Percentiles rank a stretch among this genome's conserved stretches.
Evolutionary conservation across 2,329 filamentous ascomycete genomes (phyloP).

Genomic region (Davidsoniella eucalypti): DNA sequence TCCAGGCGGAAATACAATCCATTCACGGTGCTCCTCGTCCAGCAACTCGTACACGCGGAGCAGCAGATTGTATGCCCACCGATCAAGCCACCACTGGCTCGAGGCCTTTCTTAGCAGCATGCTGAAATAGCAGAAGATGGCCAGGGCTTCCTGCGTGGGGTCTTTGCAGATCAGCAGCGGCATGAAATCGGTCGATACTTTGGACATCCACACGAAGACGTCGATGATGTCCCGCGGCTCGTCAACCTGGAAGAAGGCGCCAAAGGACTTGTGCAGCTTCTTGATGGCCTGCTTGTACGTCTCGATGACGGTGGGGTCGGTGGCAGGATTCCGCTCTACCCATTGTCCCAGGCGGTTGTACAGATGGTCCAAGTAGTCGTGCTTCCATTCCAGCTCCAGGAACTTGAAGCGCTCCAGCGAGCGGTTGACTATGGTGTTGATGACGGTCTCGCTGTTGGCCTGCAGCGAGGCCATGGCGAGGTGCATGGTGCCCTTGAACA

Average conservation of each 20-base stretch:
- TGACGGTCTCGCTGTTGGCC: constrained; percentile 3
- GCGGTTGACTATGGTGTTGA: constrained; percentile 13
- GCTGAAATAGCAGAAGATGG: constrained; percentile 22
- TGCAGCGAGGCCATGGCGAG: constrained; percentile 8
- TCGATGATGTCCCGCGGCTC: constrained; percentile 21
- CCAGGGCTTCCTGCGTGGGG: constrained; percentile 19
- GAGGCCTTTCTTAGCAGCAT: constrained; percentile 20
- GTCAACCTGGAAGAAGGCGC: constrained; percentile 13
- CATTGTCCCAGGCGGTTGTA: constrained; percentile 15
- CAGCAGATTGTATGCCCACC: constrained; percentile 22
- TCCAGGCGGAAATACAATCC: constrained; percentile 17
- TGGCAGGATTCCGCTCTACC: constrained; percentile 2
- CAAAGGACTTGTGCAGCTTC: constrained; percentile 21
- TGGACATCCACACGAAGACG: constrained; percentile 25
- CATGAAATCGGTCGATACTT: constrained; percentile 21
- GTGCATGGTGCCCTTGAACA: constrained; percentile 8
- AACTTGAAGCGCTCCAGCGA: constrained; percentile 11
- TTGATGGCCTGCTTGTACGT: constrained; percentile 20
- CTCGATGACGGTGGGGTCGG: constrained; percentile 12
- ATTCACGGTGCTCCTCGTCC: constrained; percentile 23
- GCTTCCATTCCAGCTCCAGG: constrained; percentile 12
- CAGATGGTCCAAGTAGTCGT: constrained; percentile 16
- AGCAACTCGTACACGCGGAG: constrained; percentile 19
- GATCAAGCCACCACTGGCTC: constrained; percentile 23
- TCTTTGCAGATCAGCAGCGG: constrained; percentile 18